Conservation (phyloP, 805 yeast genomes). For the Ogataea siamensis region DNA sequence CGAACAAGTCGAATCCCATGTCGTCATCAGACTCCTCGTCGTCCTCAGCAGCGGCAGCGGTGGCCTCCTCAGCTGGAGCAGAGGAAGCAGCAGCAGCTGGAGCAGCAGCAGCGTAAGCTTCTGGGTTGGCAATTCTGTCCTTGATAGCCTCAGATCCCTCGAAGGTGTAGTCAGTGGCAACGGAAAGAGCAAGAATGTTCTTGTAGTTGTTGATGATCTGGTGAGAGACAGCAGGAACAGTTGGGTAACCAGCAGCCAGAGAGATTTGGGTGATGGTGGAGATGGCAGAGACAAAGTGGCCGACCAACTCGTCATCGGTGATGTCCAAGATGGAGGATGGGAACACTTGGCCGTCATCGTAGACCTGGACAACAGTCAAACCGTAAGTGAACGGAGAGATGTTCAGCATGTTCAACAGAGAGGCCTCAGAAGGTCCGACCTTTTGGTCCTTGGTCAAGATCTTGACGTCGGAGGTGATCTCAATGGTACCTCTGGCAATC, state of each 20-base stretch:
- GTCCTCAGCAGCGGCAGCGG: slow-evolving; percentile 72
- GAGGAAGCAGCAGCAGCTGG: slow-evolving; percentile 86
- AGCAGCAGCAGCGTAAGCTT: slow-evolving; percentile 99
- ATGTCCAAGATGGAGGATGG: slow-evolving; percentile 95
- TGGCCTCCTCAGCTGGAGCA: slow-evolving; percentile 60
- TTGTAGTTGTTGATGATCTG: slow-evolving; percentile 98
- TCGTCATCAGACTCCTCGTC: slow-evolving; percentile 67
- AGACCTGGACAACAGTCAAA: slow-evolving; percentile 93
- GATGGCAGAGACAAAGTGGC: slow-evolving; percentile 90
- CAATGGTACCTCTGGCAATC: slow-evolving; percentile 99
- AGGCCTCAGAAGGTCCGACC: slow-evolving; percentile 99
- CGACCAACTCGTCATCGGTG: slow-evolving; percentile 93
- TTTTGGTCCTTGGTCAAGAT: slow-evolving; percentile 81
- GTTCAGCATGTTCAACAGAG: slow-evolving; percentile 98
- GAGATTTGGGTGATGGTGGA: slow-evolving; percentile 93
- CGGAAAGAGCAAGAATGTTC: slow-evolving; percentile 95
- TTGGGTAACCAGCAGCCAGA: slow-evolving; percentile 98
- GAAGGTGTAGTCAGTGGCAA: slow-evolving; percentile 98
- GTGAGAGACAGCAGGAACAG: slow-evolving; percentile 99
- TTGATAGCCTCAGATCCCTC: slow-evolving; percentile 98
- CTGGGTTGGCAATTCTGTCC: slow-evolving; percentile 99
- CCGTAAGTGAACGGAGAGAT: slow-evolving; percentile 99
- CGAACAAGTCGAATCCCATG: slow-evolving; percentile 99
- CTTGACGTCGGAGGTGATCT: slow-evolving; percentile 94
- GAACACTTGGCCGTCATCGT: slow-evolving; percentile 98